Percentiles rank a stretch among this genome's conserved stretches.
Conservation (phyloP, 805 yeast genomes). For the Wickerhamiella domercqiae region DNA sequence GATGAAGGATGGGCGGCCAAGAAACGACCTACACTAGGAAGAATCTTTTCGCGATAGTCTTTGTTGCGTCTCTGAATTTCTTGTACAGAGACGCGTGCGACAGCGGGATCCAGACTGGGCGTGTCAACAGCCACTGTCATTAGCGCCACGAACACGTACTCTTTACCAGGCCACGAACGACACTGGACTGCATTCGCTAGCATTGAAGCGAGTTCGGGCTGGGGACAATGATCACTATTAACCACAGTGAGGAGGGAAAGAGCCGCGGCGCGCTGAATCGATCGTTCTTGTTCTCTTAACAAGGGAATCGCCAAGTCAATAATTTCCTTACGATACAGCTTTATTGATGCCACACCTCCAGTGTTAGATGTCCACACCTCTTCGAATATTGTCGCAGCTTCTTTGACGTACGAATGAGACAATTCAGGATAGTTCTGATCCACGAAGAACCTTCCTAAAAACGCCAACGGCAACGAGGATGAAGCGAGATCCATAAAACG, state of each 20-base stretch:
- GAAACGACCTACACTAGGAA: constrained; percentile 39
- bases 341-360: constrained; percentile 57
- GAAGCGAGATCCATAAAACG: constrained; percentile 45
- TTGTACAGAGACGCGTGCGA: constrained; percentile 31
- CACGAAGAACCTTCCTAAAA: too few relatives aligned
- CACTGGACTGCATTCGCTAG: constrained; percentile 53
- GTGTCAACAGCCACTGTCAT: constrained; percentile 36
- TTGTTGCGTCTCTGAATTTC: constrained; percentile 58
- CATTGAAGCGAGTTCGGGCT: constrained; percentile 32
- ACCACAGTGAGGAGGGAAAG: constrained; percentile 37
- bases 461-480: constrained; percentile 62
- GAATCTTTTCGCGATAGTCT: constrained; percentile 42
- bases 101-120: constrained; percentile 26
- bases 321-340: constrained; percentile 57
- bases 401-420: constrained; percentile 17
- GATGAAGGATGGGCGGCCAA: constrained; percentile 25
- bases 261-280: constrained; percentile 56
- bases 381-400: constrained; percentile 35
- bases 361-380: constrained; percentile 67
- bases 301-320: constrained; percentile 34
- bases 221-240: constrained; percentile 20
- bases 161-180: constrained; percentile 82
- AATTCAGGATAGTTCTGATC: constrained; percentile 44
- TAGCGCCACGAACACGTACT: constrained; percentile 52
- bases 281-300: constrained; percentile 44